phyloP scores from a whole-genome alignment of 176 grass and related monocot genomes.

The Ensete ventricosum region DNA sequence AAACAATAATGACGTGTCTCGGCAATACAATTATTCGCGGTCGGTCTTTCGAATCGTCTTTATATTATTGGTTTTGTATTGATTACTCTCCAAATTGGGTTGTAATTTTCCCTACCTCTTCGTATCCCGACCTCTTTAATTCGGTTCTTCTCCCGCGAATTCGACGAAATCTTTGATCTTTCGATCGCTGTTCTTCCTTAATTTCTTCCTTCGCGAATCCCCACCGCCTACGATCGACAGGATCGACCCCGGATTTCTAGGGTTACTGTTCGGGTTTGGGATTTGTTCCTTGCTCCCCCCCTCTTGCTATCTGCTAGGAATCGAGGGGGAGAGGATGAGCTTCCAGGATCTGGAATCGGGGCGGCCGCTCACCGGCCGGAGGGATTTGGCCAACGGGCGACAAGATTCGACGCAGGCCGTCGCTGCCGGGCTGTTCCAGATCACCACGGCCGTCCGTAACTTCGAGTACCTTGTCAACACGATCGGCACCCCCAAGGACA shows the following conservation, averaged over 20 bases:
- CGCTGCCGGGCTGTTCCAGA: conserved; percentile 59
- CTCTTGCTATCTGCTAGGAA: neutral
- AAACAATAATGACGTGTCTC: too few relatives aligned
- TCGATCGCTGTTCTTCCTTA: neutral
- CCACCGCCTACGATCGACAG: neutral
- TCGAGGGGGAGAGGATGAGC: conserved; percentile 52
- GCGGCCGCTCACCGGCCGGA: conserved; percentile 11
- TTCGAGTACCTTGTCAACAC: conserved; percentile 92
- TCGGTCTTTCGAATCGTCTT: neutral
- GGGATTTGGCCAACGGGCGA: conserved; percentile 16
- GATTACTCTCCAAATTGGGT: too few relatives aligned
- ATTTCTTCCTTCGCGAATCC: too few relatives aligned
- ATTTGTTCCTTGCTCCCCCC: neutral
- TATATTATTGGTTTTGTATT: neutral
- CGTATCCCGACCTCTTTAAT: neutral
- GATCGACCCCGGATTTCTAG: neutral
- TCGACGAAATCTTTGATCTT: neutral
- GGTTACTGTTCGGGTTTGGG: neutral
- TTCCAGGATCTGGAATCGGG: conserved; percentile 92
- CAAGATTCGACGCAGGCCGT: conserved; percentile 45
- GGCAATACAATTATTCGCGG: neutral
- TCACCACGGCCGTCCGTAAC: conserved; percentile 67
- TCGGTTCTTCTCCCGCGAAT: neutral
- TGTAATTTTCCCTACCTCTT: too few relatives aligned
- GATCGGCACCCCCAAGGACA: conserved; percentile 84